phyloP scores from a whole-genome alignment of 306 rosid genomes.

The Canavalia ensiformis region DNA sequence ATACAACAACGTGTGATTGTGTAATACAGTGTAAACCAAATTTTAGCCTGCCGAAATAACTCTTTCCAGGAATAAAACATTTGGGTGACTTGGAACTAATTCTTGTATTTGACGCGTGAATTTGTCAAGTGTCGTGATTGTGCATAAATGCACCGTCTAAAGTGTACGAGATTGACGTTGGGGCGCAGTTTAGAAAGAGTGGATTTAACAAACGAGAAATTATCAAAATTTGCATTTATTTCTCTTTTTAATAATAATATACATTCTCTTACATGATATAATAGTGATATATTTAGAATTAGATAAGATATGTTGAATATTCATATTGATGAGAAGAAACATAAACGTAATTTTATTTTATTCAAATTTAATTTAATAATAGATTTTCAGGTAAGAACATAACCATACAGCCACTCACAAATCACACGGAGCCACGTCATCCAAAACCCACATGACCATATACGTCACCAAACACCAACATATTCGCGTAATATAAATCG shows the following conservation, averaged over 20 bases:
- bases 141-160: neutral
- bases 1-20: too few relatives aligned
- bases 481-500: constrained; percentile 38
- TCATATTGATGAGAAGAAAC: neutral
- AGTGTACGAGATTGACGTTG: neutral
- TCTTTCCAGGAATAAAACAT: too few relatives aligned
- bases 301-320: neutral
- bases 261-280: too few relatives aligned
- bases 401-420: neutral
- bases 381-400: neutral
- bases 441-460: constrained; percentile 45
- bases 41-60: too few relatives aligned
- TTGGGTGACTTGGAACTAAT: neutral
- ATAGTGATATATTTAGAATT: too few relatives aligned
- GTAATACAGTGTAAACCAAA: too few relatives aligned
- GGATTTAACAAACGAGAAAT: too few relatives aligned
- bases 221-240: too few relatives aligned
- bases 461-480: constrained; percentile 33
- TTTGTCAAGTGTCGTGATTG: neutral
- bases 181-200: neutral
- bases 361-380: neutral
- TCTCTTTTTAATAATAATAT: too few relatives aligned
- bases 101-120: neutral
- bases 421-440: constrained; percentile 49
- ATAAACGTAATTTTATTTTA: neutral